These are phyloP conservation scores for Chaetomiaceae sp. DNA, from an alignment of 2,329 filamentous ascomycete species.

Conservation along the genomic window DNA sequence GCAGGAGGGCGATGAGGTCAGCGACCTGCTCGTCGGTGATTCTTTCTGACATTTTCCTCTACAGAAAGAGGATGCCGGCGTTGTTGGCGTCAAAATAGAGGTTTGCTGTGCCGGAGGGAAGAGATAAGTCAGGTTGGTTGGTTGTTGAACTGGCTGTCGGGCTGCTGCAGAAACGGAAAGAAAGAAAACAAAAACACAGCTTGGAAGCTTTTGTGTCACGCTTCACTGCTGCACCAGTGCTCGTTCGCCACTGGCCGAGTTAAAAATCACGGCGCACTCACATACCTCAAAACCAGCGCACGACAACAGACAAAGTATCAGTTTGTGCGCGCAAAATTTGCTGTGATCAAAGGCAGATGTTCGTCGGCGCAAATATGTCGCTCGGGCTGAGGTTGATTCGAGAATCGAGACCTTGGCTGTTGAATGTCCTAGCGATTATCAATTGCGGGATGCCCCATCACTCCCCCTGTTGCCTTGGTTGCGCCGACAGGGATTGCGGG, in stretches of 20 bases:
- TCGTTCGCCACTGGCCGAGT: neutral
- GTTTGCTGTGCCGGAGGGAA: neutral
- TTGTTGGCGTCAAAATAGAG: slow-evolving; percentile 9
- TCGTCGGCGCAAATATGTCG: slow-evolving; percentile 9
- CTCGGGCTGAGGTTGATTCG: slow-evolving; percentile 1
- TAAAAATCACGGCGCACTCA: neutral
- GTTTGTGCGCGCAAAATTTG: neutral
- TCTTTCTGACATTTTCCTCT: slow-evolving; percentile 33
- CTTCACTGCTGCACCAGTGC: neutral
- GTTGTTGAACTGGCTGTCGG: neutral
- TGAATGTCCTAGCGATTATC: slow-evolving; percentile 6
- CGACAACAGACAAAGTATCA: neutral
- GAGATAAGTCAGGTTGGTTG: neutral
- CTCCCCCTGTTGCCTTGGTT: too few relatives aligned
- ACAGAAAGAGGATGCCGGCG: slow-evolving; percentile 5
- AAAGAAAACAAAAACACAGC: slow-evolving; percentile 24
- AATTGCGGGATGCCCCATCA: slow-evolving; percentile 5
- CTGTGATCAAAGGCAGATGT: slow-evolving; percentile 8
- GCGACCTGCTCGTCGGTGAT: slow-evolving; percentile 37
- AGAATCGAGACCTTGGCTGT: neutral
- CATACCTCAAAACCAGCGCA: neutral
- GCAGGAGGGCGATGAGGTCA: slow-evolving; percentile 36
- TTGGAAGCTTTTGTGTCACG: neutral
- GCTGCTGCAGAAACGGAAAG: slow-evolving; percentile 15
- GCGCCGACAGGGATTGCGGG: neutral